Percentiles rank a stretch among this genome's conserved stretches.
These are phyloP conservation scores for Cynara cardunculus DNA, from an alignment of 129 eudicot species.

Conservation along the genomic window DNA sequence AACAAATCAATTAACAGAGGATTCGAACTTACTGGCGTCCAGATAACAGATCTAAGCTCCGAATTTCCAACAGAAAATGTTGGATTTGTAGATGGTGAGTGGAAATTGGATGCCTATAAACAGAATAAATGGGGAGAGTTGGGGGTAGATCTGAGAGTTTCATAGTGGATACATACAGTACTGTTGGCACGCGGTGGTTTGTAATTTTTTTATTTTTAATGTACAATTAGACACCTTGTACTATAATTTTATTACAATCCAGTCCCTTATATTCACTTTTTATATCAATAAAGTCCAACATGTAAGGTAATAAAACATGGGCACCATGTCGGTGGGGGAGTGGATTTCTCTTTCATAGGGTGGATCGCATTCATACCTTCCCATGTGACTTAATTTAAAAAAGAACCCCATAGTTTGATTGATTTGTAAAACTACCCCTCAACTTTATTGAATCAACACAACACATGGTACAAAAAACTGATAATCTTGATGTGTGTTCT, in stretches of 20 bases:
- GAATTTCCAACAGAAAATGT: slow-evolving; percentile 17
- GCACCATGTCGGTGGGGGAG: slow-evolving; percentile 19
- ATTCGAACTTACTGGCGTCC: slow-evolving; percentile 23
- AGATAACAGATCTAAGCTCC: slow-evolving; percentile 20
- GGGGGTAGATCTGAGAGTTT: slow-evolving; percentile 39
- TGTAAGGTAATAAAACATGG: slow-evolving; percentile 2
- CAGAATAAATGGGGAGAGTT: slow-evolving; percentile 21
- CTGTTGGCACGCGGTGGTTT: slow-evolving; percentile 30
- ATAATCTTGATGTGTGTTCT: background rate
- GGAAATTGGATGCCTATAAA: slow-evolving; percentile 25
- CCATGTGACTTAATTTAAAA: slow-evolving; percentile 13
- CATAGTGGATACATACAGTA: slow-evolving; percentile 17
- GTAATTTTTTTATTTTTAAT: slow-evolving; percentile 9
- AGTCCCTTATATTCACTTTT: background rate
- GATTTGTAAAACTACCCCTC: background rate
- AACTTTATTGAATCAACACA: background rate
- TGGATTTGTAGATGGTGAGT: slow-evolving; percentile 25
- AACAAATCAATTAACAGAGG: background rate
- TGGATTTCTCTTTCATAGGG: slow-evolving; percentile 2
- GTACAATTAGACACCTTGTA: background rate
- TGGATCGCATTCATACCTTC: slow-evolving; percentile 14
- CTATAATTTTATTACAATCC: background rate
- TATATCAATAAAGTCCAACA: slow-evolving; percentile 7
- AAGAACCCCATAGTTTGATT: background rate
- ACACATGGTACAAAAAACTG: background rate